phyloP scores from a whole-genome alignment of 768 basidiomycete genomes.

The Boletus subcaerulescens region DNA sequence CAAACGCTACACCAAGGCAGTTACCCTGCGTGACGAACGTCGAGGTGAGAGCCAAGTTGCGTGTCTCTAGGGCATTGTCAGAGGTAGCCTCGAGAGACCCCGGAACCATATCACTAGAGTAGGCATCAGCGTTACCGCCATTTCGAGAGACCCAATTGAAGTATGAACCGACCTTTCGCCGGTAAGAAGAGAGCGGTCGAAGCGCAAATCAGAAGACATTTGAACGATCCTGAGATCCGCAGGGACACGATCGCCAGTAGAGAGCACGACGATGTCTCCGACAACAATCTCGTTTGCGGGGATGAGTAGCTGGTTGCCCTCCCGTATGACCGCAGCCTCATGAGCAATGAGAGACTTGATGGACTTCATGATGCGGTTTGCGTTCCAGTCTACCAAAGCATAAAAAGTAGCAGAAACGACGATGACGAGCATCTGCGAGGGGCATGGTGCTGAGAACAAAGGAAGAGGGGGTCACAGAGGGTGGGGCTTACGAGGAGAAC shows the following conservation, averaged over 20 bases:
- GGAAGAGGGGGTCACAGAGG: slow-evolving; percentile 1
- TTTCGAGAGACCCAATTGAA: neutral
- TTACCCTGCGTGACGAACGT: slow-evolving; percentile 42
- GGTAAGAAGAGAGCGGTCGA: slow-evolving; percentile 54
- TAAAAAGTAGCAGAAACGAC: slow-evolving; percentile 44
- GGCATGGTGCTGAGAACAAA: slow-evolving; percentile 6
- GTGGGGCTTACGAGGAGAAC: slow-evolving; percentile 42
- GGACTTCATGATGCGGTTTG: slow-evolving; percentile 49
- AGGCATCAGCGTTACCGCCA: neutral
- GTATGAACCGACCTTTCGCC: slow-evolving; percentile 38
- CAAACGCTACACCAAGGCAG: slow-evolving; percentile 41
- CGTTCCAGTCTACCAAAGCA: slow-evolving; percentile 50
- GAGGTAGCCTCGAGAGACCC: slow-evolving; percentile 45
- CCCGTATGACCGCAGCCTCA: slow-evolving; percentile 53
- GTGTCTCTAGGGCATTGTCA: slow-evolving; percentile 47
- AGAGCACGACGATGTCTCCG: slow-evolving; percentile 52
- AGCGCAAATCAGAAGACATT: slow-evolving; percentile 48
- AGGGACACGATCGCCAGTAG: slow-evolving; percentile 55
- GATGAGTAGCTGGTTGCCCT: slow-evolving; percentile 45
- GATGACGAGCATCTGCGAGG: slow-evolving; percentile 40
- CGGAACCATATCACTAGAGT: slow-evolving; percentile 40
- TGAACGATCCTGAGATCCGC: slow-evolving; percentile 57
- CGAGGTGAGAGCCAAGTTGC: slow-evolving; percentile 48
- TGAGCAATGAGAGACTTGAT: slow-evolving; percentile 60
- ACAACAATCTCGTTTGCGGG: slow-evolving; percentile 56